phyloP scores from a whole-genome alignment of 768 basidiomycete species.

The Leccinum broughii region DNA sequence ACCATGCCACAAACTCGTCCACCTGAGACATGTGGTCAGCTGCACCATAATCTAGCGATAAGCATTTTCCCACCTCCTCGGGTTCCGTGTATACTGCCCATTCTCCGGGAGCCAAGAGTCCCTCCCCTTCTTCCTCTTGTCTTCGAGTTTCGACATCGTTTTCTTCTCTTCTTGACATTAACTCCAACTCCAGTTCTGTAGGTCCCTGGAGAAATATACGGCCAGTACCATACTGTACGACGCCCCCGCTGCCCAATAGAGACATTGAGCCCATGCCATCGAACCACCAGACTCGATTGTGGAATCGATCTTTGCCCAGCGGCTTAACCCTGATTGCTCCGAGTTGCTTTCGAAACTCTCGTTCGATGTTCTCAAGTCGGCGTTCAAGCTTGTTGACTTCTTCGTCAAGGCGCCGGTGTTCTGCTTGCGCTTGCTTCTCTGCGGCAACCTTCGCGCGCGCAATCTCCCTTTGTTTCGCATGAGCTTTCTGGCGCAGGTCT shows the following conservation, averaged over 20 bases:
- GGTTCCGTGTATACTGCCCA: conserved; percentile 91
- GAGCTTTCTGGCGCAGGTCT: conserved; percentile 51
- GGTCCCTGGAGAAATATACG: conserved; percentile 93
- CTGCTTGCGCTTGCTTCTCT: conserved; percentile 77
- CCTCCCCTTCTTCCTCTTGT: conserved; percentile 79
- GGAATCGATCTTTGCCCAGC: conserved; percentile 89
- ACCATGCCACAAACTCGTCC: conserved; percentile 82
- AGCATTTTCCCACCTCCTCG: conserved; percentile 66
- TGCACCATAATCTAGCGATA: background rate
- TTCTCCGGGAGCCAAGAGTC: conserved; percentile 69
- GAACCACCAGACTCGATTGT: conserved; percentile 98
- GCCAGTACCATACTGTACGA: conserved; percentile 84
- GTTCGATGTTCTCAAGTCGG: conserved; percentile 82
- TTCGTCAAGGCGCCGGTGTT: conserved; percentile 83
- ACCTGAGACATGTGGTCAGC: conserved; percentile 48
- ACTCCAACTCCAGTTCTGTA: conserved; percentile 74
- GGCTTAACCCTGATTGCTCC: conserved; percentile 86
- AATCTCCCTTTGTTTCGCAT: conserved; percentile 80
- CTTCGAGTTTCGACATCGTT: conserved; percentile 56
- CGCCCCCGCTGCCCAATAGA: conserved; percentile 74
- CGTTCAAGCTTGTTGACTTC: conserved; percentile 83
- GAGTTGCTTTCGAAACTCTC: conserved; percentile 89
- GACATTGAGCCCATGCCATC: conserved; percentile 91
- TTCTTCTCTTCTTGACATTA: conserved; percentile 60
- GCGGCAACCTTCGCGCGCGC: conserved; percentile 77